Conservation (phyloP, 441 rosid species). For the Kokia cookei region DNA sequence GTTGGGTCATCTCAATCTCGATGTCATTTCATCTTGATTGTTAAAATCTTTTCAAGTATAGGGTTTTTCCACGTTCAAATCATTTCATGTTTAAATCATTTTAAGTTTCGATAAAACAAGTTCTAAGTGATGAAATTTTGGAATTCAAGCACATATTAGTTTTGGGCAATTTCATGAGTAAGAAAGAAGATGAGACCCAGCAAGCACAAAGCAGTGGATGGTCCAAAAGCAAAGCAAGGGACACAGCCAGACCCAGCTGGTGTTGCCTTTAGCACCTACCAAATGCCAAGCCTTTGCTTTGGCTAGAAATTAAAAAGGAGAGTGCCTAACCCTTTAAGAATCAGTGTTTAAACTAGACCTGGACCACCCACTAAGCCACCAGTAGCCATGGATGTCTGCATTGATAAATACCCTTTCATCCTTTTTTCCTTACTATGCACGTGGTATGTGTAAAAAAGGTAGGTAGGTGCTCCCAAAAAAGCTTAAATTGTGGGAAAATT, state of each 20-base stretch:
- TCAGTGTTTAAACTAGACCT: background rate
- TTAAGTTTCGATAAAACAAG: too few species aligned
- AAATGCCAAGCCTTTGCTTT: background rate
- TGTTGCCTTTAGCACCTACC: background rate
- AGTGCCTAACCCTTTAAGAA: background rate
- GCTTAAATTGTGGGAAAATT: background rate
- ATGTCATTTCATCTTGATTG: too few species aligned
- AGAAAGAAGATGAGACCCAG: too few species aligned
- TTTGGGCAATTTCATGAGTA: too few species aligned
- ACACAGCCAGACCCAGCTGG: background rate
- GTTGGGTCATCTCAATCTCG: too few species aligned
- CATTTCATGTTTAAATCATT: too few species aligned
- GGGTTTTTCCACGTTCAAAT: too few species aligned
- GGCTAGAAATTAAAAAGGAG: slow-evolving; percentile 1
- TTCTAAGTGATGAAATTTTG: too few species aligned
- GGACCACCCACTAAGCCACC: slow-evolving; percentile 1
- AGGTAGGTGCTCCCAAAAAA: slow-evolving; percentile 3
- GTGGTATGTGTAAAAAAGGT: slow-evolving; percentile 10
- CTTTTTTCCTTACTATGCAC: slow-evolving; percentile 14
- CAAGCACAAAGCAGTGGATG: background rate
- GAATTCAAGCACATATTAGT: too few species aligned
- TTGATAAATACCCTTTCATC: background rate
- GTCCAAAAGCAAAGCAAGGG: background rate
- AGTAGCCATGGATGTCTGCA: background rate
- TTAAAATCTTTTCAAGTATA: too few species aligned